These are phyloP conservation scores for Dryadomyces quercivorus DNA, from an alignment of 2,329 filamentous ascomycete species.

Conservation along the genomic window DNA sequence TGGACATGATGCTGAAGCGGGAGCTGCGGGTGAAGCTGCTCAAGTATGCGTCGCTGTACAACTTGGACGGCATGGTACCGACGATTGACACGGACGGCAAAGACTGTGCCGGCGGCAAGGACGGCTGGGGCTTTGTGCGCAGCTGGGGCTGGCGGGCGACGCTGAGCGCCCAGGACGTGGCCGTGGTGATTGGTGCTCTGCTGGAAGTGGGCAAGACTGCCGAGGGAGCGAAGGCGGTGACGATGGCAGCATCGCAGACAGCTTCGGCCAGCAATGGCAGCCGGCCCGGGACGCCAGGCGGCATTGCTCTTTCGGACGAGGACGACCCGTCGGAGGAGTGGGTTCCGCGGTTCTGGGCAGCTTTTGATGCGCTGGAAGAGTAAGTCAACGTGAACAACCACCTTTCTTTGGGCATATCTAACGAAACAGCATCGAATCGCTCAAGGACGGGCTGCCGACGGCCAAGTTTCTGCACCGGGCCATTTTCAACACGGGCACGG, in stretches of 20 bases:
- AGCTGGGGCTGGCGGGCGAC: constrained; percentile 98
- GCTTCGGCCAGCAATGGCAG: constrained; percentile 11
- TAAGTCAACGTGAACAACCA: constrained; percentile 20
- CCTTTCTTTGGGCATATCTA: not conserved
- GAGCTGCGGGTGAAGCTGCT: constrained; percentile 68
- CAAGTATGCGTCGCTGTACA: constrained; percentile 87
- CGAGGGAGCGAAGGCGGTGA: constrained; percentile 20
- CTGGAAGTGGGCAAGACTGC: constrained; percentile 71
- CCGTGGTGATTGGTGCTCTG: constrained; percentile 83
- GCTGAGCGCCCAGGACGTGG: constrained; percentile 83
- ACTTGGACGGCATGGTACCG: constrained; percentile 85
- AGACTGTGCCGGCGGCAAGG: constrained; percentile 60
- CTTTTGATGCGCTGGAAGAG: constrained; percentile 61
- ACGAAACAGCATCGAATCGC: constrained; percentile 52
- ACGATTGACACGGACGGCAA: constrained; percentile 58
- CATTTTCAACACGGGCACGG: constrained; percentile 85
- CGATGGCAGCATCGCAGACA: constrained; percentile 20
- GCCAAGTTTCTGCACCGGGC: constrained; percentile 85
- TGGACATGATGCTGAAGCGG: constrained; percentile 95
- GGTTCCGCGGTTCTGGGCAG: constrained; percentile 57
- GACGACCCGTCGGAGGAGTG: constrained; percentile 42
- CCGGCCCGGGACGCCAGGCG: constrained; percentile 18
- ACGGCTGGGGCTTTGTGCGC: constrained; percentile 93
- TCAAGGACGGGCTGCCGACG: constrained; percentile 64
- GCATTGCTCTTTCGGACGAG: constrained; percentile 33